These are phyloP conservation scores for Pyrenochaeta sp. DNA, from an alignment of 2,329 filamentous ascomycete genomes.

Conservation along the genomic window DNA sequence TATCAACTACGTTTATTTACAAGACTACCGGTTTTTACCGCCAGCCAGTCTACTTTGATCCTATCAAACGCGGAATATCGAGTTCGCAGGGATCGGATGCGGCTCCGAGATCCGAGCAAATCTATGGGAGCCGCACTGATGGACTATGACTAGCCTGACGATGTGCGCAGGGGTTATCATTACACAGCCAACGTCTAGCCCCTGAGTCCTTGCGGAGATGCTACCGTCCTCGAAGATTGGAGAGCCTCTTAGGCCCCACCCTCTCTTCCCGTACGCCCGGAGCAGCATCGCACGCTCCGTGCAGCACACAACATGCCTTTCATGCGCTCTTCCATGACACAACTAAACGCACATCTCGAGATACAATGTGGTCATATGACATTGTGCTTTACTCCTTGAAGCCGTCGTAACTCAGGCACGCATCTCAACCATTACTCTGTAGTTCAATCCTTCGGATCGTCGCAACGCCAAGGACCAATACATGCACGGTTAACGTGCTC, in stretches of 20 bases:
- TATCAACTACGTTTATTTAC: neutral
- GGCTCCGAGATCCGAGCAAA: neutral
- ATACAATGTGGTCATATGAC: too few species aligned
- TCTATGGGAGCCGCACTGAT: neutral
- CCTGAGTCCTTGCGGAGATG: neutral
- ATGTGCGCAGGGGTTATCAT: neutral
- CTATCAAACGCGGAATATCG: neutral
- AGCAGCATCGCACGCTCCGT: neutral
- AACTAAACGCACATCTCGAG: neutral
- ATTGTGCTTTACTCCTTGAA: too few species aligned
- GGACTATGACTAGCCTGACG: neutral
- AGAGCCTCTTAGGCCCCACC: neutral
- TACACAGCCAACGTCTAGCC: neutral
- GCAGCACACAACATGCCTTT: neutral
- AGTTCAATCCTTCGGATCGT: neutral
- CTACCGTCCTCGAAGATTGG: neutral
- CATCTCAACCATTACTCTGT: too few species aligned
- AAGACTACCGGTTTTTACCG: neutral
- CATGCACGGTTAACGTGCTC: conserved; percentile 3
- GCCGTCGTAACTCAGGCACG: too few species aligned
- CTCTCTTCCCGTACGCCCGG: neutral
- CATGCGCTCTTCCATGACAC: neutral
- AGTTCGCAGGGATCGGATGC: neutral
- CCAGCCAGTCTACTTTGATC: neutral
- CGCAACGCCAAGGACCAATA: neutral